Evolutionary conservation across 805 yeast genomes (phyloP), one percentile per base, ranked within the genome.

Genomic region (Nakazawaea ambrosiae): DNA sequence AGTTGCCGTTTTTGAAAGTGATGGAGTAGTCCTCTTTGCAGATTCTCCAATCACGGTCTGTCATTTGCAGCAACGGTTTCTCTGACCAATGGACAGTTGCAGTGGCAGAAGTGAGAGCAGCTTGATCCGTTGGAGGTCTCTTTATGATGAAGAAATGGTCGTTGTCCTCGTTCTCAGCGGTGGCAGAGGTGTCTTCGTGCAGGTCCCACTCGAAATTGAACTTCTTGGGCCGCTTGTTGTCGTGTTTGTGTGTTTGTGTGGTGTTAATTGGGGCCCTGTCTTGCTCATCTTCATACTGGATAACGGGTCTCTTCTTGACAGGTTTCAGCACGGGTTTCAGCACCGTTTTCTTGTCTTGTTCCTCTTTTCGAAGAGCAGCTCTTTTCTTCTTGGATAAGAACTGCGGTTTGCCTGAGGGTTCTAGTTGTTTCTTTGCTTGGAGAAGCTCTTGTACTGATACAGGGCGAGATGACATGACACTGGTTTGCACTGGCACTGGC

Each of bases 41-140:
- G 24, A 87, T 80, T 40, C 96, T 68, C 97, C 97, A 90, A 55
- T 92, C 97, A 45, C 97, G 66, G 1, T 68, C 63, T 0, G 74
- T 73, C 97, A 90, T 88, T 28, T 73, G 67, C 0, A 57, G 56
- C 2, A 78, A 57, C 0, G 70, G 54, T 49, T 90, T 92, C 28
- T 75, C 67, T 0, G 75, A 59, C 97, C 97, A 92, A 39, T 69
- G 78, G 8, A 8, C 15, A 6, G 28, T 8, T 12, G 10, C 6
- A 8, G n/a, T 8, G 14, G 12, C 24, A 22, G 24, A 26, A 26
- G 28, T 6, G 7, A 6, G 18, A 9, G 20, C 18, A 49, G 25
- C n/a, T 46, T 15, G 5, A 18, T 12, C 26, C 14, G 4, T 5
- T 17, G 20, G 15, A 30, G 29, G 47, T 36, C 45, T 50, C 46